Base-by-base conservation (phyloP, 23 red algal genomes). In the Gracilaria caudata region DNA sequence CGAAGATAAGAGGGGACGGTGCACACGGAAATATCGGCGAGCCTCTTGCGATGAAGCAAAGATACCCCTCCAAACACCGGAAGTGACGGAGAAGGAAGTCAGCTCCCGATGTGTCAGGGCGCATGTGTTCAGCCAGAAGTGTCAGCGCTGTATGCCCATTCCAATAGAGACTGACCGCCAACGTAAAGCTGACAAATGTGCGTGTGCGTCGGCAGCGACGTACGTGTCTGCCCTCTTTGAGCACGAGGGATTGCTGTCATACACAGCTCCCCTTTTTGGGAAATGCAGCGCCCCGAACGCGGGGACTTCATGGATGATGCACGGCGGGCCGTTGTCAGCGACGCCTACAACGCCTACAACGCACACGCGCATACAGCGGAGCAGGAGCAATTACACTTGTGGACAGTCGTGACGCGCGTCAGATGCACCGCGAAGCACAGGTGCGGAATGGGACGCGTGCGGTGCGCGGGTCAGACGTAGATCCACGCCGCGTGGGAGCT, bases 21-120 rank as follows among this genome's bases (percentile, higher is more conserved):
- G 70, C 70, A 75, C 70, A 21, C 70, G 70, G 70, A 66, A 60
- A 75, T 75, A 75, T 75, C 70, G 70, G 39, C 5, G 49, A 49
- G 39, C 19, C 38, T 75, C 70, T 75, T 47, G 70, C 21, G 38
- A 75, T 47, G 17, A 20, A 4, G 17, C 37, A 32, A 10, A 17
- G 43, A 53, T 9, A 17, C 12, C 13, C n/a, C n/a, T n/a, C n/a
- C n/a, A n/a, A n/a, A n/a, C n/a, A n/a, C n/a, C n/a, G n/a, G n/a
- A n/a, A n/a, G n/a, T n/a, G n/a, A n/a, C n/a, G n/a, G n/a, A n/a
- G 19, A 68, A n/a, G 29, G 6, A 35, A n/a, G 29, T 9, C 8
- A 29, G 17, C 34, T 5, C 34, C 10, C 29, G 35, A 10, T 5
- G 13, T 37, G 23, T 35, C 2, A 19, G 64, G 4, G 11, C 36